Base-by-base conservation (phyloP, 345 rosid genomes). In the Populus simonii region DNA sequence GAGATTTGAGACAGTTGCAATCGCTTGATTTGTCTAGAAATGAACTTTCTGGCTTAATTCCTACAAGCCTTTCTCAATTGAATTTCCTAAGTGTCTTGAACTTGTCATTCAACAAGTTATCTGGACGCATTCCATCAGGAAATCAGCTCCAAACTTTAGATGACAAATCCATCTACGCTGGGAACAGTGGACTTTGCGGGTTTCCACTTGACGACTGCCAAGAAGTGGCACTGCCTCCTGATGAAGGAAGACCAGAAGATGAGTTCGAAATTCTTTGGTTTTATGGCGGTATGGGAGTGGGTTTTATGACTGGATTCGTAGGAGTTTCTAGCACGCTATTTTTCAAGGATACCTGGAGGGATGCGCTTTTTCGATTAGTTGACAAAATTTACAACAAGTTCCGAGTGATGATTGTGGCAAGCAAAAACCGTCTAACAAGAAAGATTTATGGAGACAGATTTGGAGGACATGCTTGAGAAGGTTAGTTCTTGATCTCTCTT, bases 31-130 rank as follows among this genome's bases (percentile, higher is more conserved):
- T 89, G 45, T 86, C 89, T 11, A 0, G 10, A 55, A 89, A 86
- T 53, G 0, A 69, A 0, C 73, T 89, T 12, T 61, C 88, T 4
- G 93, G 90, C 33, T 13, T 76, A 11, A 87, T 91, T 79, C 93
- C 89, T 11, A 49, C 71, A 67, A 81, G 81, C 78, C 78, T 89
- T 74, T 77, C 81, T 27, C 71, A 80, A 11, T 74, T 89, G 74
- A 31, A 80, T 62, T 74, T 84, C 33, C 71, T 91, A 65, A 70
- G 68, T 0, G 0, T 67, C 35, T 70, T 89, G 73, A 82, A 87
- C 76, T 83, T 89, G 78, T 87, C 92, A 0, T 83, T 17, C 78
- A 91, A 89, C 80, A 81, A 82, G 61, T 68, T 91, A n/a, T 76
- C 78, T 8, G 94, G 94, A 25, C 79, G 82, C 7, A 87, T 89